Evolutionary conservation across 257 asterid species (phyloP), one percentile per base, ranked within the genome.

Genomic region (Solanum infundibuliforme): DNA sequence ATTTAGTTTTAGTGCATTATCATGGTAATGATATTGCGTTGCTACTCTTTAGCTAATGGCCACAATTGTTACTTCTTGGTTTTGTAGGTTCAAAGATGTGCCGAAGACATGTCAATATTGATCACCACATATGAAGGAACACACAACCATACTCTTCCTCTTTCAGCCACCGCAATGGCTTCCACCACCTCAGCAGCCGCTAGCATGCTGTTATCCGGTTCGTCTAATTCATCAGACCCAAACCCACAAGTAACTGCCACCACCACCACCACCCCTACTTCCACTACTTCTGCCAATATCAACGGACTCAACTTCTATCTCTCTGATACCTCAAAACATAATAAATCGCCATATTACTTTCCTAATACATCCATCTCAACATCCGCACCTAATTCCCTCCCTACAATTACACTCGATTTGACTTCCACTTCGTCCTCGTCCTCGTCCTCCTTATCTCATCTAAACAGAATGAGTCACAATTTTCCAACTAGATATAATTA

Each of bases 51-150:
- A 39, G 60, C 84, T 77, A 25, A 77, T 77, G 31, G 1, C 32
- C 6, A 39, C 83, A 25, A 43, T 25, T 25, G 20, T 32, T 60
- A 23, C 27, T 60, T 71, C 25, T 71, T 71, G 77, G 18, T 34
- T 27, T 10, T 18, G 91, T 98, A 0, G 98, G 98, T 95, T n/a
- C 99, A 97, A 95, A 94, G 99, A 91, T 95, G 96, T 31, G 95
- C 94, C 0, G 96, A 97, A 72, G 99, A 97, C 89, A 93, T 95
- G 95, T 92, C 99, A n/a, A 92, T 97, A 83, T 90, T 97, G 90
- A 95, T 89, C 90, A 95, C 98, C 11, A 97, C 99, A 1, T 97
- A 97, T 69, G 99, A 97, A 94, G 99, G 99, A 81, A 95, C 98
- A 25, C 99, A 97, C 92, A 95, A 89, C 91, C 99, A 97, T 48